Evolutionary conservation across 2,329 filamentous ascomycete genomes (phyloP), one percentile per base, ranked within the genome.

Genomic region (Eutypella sp.): DNA sequence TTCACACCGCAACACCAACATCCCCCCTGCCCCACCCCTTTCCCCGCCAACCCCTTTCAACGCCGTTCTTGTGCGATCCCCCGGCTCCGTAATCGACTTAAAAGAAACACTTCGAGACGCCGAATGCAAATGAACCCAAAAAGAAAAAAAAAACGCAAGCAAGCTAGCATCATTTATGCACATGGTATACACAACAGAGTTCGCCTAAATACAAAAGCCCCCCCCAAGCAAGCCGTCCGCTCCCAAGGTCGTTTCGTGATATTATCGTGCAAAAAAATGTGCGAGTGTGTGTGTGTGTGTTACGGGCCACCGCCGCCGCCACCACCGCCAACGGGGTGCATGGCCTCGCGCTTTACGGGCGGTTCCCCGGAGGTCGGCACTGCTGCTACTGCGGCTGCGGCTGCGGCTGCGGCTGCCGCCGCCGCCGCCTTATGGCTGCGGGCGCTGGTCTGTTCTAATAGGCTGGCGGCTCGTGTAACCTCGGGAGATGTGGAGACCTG

Each of bases 401-500:
- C n/a, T 44, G 33, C 54, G 13, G 46, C 42, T n/a, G 42, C 48
- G 10, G 47, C 45, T 1, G 47, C 47, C 2, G 41, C 47, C 8
- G 48, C 47, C 9, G 55, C 55, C 9, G 56, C 55, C 24, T 54
- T 60, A 45, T 57, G 58, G 29, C 58, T 56, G 15, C 60, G 51
- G 4, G 56, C 51, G 39, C 59, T 63, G 5, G 61, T 62, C 43
- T 65, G 62, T 18, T 65, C 60, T 18, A 65, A 46, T 16, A 65
- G 24, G 38, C 42, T 62, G 16, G 62, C 62, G 11, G 65, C 64
- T 44, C 70, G 65, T 38, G 69, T 62, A 48, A 73, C 56, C 52
- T 75, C 71, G n/a, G 71, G 69, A 1, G 72, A 74, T 24, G 66
- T 69, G 9, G 70, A 69, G 25, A 39, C 42, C 31, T 53, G 57